Evolutionary conservation across 768 basidiomycete genomes (phyloP).

Genomic region (Termitomyces titanicus): DNA sequence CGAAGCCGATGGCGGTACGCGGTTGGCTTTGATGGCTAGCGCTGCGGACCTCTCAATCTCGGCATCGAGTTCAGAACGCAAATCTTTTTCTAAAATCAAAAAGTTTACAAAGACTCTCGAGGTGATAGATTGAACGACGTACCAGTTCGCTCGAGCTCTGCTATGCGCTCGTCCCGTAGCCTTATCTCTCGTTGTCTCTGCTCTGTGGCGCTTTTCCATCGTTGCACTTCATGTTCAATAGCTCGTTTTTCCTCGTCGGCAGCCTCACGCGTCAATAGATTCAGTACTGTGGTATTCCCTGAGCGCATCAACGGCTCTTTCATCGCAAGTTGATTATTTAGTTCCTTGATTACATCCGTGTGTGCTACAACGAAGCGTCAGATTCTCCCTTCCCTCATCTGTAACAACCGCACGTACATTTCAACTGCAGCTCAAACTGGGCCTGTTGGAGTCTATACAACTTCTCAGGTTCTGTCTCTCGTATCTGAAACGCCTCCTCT

Average conservation of each 20-base stretch:
- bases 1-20: slow-evolving; percentile 34
- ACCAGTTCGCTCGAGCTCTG: slow-evolving; percentile 48
- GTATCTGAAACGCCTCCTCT: slow-evolving; percentile 53
- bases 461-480: slow-evolving; percentile 65
- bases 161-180: slow-evolving; percentile 43
- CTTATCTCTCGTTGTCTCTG: slow-evolving; percentile 38
- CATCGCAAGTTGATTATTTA: slow-evolving; percentile 50
- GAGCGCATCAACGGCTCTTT: slow-evolving; percentile 51
- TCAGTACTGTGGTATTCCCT: slow-evolving; percentile 48
- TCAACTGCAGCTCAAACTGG: slow-evolving; percentile 48
- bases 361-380: slow-evolving; percentile 39
- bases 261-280: slow-evolving; percentile 70
- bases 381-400: not conserved
- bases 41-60: slow-evolving; percentile 57
- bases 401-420: slow-evolving; percentile 33
- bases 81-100: slow-evolving; percentile 44
- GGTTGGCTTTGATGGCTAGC: slow-evolving; percentile 38
- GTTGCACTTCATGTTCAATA: slow-evolving; percentile 44
- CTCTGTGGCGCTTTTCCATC: slow-evolving; percentile 39
- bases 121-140: slow-evolving; percentile 12
- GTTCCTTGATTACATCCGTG: slow-evolving; percentile 49
- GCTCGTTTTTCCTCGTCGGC: slow-evolving; percentile 64
- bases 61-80: slow-evolving; percentile 52
- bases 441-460: slow-evolving; percentile 42
- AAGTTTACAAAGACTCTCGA: slow-evolving; percentile 1